phyloP scores from a whole-genome alignment of 257 asterid species.

The Gentiana dahurica region DNA sequence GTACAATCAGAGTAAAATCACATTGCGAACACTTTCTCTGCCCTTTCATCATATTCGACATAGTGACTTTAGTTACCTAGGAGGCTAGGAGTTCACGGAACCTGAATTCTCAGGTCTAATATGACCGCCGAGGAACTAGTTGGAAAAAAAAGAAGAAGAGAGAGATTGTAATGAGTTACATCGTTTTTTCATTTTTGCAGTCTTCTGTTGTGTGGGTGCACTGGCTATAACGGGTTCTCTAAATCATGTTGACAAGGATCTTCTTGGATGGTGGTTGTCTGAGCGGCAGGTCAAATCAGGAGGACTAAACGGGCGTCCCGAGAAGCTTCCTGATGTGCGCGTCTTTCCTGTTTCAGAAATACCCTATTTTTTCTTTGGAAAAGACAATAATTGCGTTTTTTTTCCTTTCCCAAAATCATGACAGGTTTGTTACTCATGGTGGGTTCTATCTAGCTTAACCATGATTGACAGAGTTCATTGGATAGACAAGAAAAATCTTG shows the following conservation, averaged over 20 bases:
- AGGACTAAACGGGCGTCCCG: conserved; percentile 96
- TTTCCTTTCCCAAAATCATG: conserved; percentile 4
- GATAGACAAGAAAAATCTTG: conserved; percentile 79
- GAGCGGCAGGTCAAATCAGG: conserved; percentile 94
- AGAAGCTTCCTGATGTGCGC: conserved; percentile 95
- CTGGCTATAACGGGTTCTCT: conserved; percentile 86
- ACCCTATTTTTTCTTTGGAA: not conserved
- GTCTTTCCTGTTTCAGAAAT: not conserved
- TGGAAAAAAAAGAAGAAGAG: too few relatives aligned
- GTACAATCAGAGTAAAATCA: too few relatives aligned
- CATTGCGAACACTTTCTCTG: too few relatives aligned
- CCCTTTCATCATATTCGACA: too few relatives aligned
- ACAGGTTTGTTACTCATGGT: conserved; percentile 99
- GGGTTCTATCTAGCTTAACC: conserved; percentile 93
- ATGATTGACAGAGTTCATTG: conserved; percentile 91
- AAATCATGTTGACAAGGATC: conserved; percentile 86
- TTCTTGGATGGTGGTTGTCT: conserved; percentile 98
- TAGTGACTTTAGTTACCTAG: too few relatives aligned
- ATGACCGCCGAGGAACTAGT: too few relatives aligned
- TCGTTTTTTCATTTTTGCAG: conserved; percentile 24
- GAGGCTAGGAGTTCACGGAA: too few relatives aligned
- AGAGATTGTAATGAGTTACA: too few relatives aligned
- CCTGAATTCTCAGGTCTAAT: too few relatives aligned
- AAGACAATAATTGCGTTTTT: not conserved
- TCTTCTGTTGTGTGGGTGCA: conserved; percentile 93